Base-by-base conservation (phyloP, 1,139 yeast species). In the Zygosaccharomyces pseudobailii region DNA sequence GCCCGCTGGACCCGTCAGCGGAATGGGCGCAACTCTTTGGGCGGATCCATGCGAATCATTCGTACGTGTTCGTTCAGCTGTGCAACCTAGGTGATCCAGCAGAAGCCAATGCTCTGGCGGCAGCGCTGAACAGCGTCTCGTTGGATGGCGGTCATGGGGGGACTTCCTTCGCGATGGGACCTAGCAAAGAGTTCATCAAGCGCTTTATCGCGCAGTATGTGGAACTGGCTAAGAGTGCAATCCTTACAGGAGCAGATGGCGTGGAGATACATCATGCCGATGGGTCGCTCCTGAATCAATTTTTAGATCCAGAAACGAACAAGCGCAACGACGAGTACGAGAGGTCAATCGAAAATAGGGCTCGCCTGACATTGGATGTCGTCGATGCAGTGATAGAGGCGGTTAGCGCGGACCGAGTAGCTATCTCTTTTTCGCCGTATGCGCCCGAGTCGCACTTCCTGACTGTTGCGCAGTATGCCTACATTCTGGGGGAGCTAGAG, bases 71-170 rank as follows among this genome's bases (percentile, higher is more conserved):
- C 41, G 45, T 62, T 8, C 78, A 74, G 55, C 41, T 74, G 34
- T 72, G 73, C 71, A 67, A 68, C 23, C 53, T 68, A 25, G 78
- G 78, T n/a, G 60, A 76, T 47, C 62, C 59, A 19, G 70, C 71
- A 2, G 44, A 43, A 34, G 61, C 64, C 2, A 49, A 36, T 40
- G 54, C 53, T 41, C 54, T 55, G 46, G 62, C 58, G 27, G 47
- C 51, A 33, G 50, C 56, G 36, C 54, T 66, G n/a, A 51, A 62
- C 32, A 56, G 52, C 13, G 54, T 48, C 10, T 34, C 55, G n/a
- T 63, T 65, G 48, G 45, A 49, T 20, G 61, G 47, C 17, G 39
- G 48, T 5, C 49, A 62, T 45, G 38, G 53, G 22, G 46, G 38
- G 6, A 66, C 67, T 4, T 25, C 41, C 4, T 50, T 53, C 38